Conservation (phyloP, 495 filamentous ascomycete genomes). For the Neurospora sp. region DNA sequence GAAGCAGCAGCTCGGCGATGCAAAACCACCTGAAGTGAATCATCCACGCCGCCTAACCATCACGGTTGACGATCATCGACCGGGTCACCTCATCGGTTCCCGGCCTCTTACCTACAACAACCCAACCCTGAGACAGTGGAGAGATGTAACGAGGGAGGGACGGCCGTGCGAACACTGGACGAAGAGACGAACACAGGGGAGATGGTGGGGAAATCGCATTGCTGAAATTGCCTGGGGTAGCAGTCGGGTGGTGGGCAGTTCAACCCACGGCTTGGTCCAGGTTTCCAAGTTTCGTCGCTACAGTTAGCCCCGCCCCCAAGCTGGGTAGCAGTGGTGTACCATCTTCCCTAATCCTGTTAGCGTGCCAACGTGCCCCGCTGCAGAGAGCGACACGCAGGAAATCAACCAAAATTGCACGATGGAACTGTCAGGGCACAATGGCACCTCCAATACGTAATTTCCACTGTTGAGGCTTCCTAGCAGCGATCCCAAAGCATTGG, state of each 20-base stretch:
- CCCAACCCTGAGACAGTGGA: neutral
- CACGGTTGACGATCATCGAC: neutral
- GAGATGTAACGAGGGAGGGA: neutral
- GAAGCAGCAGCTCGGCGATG: neutral
- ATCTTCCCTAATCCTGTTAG: neutral
- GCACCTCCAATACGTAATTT: neutral
- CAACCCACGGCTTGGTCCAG: neutral
- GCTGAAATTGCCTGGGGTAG: neutral
- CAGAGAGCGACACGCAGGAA: neutral
- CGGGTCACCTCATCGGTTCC: neutral
- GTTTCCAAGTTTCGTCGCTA: neutral
- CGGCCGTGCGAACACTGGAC: neutral
- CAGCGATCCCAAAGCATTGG: neutral
- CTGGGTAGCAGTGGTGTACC: neutral
- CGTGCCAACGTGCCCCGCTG: neutral
- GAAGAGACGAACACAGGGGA: neutral
- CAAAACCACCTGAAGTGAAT: neutral
- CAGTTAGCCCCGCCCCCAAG: neutral
- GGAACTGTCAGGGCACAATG: neutral
- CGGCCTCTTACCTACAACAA: neutral
- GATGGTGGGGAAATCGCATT: neutral
- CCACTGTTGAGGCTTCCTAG: neutral
- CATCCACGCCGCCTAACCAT: neutral
- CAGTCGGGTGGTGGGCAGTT: neutral
- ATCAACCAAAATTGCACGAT: neutral